Evolutionary conservation across 768 basidiomycete genomes (phyloP).

Genomic region (Wakefieldia striispora): DNA sequence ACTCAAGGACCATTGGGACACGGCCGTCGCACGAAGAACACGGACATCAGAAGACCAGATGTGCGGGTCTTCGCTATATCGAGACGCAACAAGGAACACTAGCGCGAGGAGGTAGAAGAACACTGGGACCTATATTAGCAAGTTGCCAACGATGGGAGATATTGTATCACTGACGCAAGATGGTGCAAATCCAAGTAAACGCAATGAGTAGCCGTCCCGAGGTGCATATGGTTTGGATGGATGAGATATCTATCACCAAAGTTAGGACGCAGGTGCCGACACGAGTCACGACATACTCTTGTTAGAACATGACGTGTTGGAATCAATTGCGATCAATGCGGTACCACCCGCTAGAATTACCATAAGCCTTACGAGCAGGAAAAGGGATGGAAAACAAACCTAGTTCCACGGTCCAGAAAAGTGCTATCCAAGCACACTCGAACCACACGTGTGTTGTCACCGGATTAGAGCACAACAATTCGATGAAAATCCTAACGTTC

Average conservation of each 20-base stretch:
- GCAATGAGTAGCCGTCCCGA: constrained; percentile 57
- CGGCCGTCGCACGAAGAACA: constrained; percentile 37
- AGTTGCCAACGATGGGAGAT: not conserved
- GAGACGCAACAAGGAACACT: constrained; percentile 41
- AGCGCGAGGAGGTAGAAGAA: constrained; percentile 56
- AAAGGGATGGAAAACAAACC: constrained; percentile 39
- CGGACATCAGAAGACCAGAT: constrained; percentile 55
- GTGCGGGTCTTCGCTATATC: constrained; percentile 41
- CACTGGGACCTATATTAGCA: constrained; percentile 38
- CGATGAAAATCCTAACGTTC: constrained; percentile 50
- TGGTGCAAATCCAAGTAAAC: constrained; percentile 55
- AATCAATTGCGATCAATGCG: constrained; percentile 42
- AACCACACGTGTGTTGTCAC: constrained; percentile 68
- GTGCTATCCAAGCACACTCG: constrained; percentile 58
- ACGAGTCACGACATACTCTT: constrained; percentile 21
- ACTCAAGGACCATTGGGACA: constrained; percentile 31
- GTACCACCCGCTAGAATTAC: constrained; percentile 47
- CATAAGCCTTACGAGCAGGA: constrained; percentile 7
- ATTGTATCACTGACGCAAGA: constrained; percentile 36
- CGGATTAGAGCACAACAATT: constrained; percentile 50
- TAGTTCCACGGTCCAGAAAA: constrained; percentile 59
- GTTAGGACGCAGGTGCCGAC: constrained; percentile 3
- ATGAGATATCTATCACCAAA: not conserved
- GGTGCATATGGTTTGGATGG: constrained; percentile 34
- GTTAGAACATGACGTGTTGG: constrained; percentile 35